These are phyloP conservation scores for Macadamia integrifolia DNA, from an alignment of 164 flowering plant genomes.

Conservation along the genomic window DNA sequence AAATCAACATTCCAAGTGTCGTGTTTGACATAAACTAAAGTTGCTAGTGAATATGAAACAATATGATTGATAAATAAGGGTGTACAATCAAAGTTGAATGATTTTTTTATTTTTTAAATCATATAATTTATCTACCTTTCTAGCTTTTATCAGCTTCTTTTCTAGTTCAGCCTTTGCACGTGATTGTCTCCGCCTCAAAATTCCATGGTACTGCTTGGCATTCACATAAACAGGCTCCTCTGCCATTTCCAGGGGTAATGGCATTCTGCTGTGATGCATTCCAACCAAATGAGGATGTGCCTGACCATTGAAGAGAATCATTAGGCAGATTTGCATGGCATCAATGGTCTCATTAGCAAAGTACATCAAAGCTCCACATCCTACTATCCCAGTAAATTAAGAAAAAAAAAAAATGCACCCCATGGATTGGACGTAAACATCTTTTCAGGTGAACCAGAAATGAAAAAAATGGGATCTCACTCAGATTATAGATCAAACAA, in stretches of 20 bases:
- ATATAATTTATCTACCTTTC: constrained; percentile 53
- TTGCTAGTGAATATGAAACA: neutral
- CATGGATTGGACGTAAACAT: no score
- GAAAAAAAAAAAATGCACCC: no score
- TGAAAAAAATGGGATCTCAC: neutral
- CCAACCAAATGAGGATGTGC: constrained; percentile 69
- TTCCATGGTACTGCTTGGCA: constrained; percentile 94
- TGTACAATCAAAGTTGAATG: neutral
- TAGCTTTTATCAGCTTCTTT: constrained; percentile 68
- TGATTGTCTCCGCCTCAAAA: constrained; percentile 87
- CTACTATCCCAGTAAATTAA: no score
- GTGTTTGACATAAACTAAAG: no score
- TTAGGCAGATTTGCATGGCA: neutral
- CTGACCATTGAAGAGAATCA: constrained; percentile 29
- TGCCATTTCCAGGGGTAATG: constrained; percentile 84
- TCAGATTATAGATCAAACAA: neutral
- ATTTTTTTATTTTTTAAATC: neutral
- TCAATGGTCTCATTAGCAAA: neutral
- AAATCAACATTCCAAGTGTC: no score
- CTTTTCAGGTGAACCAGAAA: neutral
- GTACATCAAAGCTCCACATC: neutral
- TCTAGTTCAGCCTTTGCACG: constrained; percentile 96
- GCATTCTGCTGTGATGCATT: constrained; percentile 75
- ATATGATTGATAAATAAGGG: neutral
- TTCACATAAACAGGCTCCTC: constrained; percentile 96